Base-by-base conservation (phyloP, 441 rosid genomes). In the Eruca vesicaria region DNA sequence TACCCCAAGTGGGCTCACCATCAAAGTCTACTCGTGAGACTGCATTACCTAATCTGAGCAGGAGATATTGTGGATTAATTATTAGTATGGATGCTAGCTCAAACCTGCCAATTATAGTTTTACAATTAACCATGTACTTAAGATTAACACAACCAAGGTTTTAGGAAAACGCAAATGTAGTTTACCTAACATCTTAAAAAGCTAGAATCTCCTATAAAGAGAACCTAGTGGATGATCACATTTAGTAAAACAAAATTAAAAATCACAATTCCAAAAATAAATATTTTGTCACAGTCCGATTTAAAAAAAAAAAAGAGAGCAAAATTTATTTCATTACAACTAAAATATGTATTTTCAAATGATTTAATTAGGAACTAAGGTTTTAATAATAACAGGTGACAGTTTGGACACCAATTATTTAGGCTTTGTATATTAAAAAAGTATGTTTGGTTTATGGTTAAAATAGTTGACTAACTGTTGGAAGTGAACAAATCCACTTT, bases 401-500 rank as follows among this genome's bases (percentile, higher is more conserved):
- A 23, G 23, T n/a, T 36, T 18, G 11, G 10, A 10, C 7, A 41
- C 19, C 52, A n/a, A 23, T 23, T 23, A 23, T 23, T 23, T 23
- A 23, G 3, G 26, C 26, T 1, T 23, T 23, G 26, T 23, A 23
- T 23, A 23, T 23, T 1, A 3, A 23, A 23, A 23, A 23, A 23
- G 26, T 23, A 23, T 23, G 26, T 23, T 23, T 23, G 26, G 26
- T 23, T 23, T 23, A 23, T 71, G 43, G 72, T 77, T 58, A 77
- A 71, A 71, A 71, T 45, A 59, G 76, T 65, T 77, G 80, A 77
- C 80, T 36, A 66, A 77, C 29, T 66, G 68, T 66, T 18, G 16
- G 8, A 64, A 36, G 14, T 64, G 67, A 77, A 66, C 73, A 71
- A 66, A 77, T 60, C 77, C 77, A 71, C 73, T 66, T 77, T 77